Evolutionary conservation across 331 rosid genomes (phyloP), one percentile per base, ranked within the genome.

Genomic region (Malus hybrid): DNA sequence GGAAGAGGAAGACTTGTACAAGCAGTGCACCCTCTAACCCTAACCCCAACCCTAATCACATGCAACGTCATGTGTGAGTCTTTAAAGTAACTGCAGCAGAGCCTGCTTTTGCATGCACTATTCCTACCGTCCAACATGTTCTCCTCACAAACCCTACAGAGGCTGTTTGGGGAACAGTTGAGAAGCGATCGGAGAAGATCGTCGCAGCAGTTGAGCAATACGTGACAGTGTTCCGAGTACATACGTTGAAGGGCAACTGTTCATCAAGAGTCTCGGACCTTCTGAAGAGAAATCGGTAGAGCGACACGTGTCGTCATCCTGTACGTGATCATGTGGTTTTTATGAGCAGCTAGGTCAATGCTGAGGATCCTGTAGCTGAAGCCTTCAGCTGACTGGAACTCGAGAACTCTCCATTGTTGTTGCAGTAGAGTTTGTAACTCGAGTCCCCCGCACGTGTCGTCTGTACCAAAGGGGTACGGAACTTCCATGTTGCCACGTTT

Each of bases 41-140:
- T 34, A 70, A 65, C 11, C 80, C 89, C 78, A 19, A 82, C 72
- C 77, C 93, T 83, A 4, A 93, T 90, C 81, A 77, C 76, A 31
- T 87, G 93, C 1, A 94, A 83, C 83, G 81, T 91, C 97, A 93
- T 91, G 68, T 90, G 85, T 3, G 98, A 89, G 61, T 93, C 96
- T 69, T 91, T 93, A 76, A 88, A 87, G 85, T 39, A 91, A 76
- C 84, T 86, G 62, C 97, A 90, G 71, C 98, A 91, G 67, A 93
- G 97, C 2, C 91, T 88, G 18, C 62, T 52, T 61, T 63, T 72
- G 55, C 97, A 93, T 34, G 79, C 93, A 28, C 24, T 63, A 2
- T 63, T 7, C 18, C 56, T 78, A 32, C 87, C 89, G 67, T 88
- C 88, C 68, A 71, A 81, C 44, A 78, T 78, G 10, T 82, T 61